A percentile compares a stretch with the other conserved stretches of the same genome.
Evolutionary conservation across 2,329 filamentous ascomycete genomes (phyloP).

Genomic region (Geosmithia putterillii): DNA sequence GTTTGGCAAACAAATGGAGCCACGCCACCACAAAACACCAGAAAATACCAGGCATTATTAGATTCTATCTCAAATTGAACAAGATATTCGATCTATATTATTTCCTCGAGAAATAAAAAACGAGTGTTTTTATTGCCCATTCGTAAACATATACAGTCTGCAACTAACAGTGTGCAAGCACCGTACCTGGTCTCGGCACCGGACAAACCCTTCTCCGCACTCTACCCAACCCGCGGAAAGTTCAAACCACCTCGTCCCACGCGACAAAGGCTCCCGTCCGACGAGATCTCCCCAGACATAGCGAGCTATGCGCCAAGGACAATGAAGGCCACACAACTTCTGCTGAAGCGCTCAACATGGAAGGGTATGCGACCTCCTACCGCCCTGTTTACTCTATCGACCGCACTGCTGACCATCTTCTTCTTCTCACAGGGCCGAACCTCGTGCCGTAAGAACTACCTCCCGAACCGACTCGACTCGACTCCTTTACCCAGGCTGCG

Average conservation of each 20-base stretch:
- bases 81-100: too few species aligned
- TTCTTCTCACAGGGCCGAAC: slow-evolving; percentile 30
- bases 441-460: slow-evolving; percentile 36
- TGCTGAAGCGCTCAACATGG: slow-evolving; percentile 72
- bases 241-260: background rate
- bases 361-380: slow-evolving; percentile 48
- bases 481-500: background rate
- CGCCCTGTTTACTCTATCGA: background rate
- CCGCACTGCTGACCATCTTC: slow-evolving; percentile 8
- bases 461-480: background rate
- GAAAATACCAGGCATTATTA: too few species aligned
- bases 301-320: slow-evolving; percentile 12
- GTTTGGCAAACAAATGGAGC: too few species aligned
- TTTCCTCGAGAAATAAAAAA: too few species aligned
- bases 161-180: too few species aligned
- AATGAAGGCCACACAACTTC: slow-evolving; percentile 59
- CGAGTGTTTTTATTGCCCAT: too few species aligned
- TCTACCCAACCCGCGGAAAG: background rate
- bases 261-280: background rate
- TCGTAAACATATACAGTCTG: too few species aligned
- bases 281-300: background rate
- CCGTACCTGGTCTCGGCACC: too few species aligned
- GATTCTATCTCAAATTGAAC: too few species aligned
- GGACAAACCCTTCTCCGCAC: background rate
- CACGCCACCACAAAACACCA: too few species aligned